Conservation (phyloP, 1,284 basidiomycete genomes). For the Pseudozyma tsukubaensis region DNA sequence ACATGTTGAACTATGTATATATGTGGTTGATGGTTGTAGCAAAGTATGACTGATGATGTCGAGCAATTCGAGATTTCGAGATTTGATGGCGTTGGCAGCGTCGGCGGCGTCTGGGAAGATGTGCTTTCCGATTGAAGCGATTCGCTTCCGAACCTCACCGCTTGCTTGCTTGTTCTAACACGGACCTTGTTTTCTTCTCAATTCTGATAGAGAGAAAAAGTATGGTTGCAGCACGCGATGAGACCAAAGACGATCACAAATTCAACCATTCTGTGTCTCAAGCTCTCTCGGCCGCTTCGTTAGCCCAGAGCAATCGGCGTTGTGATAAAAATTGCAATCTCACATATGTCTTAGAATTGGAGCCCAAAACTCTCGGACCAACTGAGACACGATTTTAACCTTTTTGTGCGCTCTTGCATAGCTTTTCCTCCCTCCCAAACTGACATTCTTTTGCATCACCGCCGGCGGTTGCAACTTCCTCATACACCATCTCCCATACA, state of each 20-base stretch:
- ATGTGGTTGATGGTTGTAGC: conserved; percentile 8
- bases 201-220: background rate
- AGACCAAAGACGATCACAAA: background rate
- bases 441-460: no score
- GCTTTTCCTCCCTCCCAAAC: background rate
- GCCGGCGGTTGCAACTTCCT: conserved; percentile 26
- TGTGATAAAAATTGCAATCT: background rate
- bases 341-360: no score
- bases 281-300: background rate
- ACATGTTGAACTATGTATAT: conserved; percentile 43
- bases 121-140: no score
- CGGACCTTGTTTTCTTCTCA: no score
- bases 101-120: background rate
- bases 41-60: background rate
- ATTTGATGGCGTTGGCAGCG: background rate
- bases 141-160: conserved; percentile 34
- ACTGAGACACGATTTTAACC: no score
- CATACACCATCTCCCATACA: background rate
- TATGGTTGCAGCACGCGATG: conserved; percentile 8
- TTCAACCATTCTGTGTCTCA: background rate
- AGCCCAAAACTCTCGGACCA: no score
- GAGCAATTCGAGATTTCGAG: background rate
- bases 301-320: no score
- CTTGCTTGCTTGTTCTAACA: background rate
- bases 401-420: background rate